These are phyloP conservation scores for Macrophomina pseudophaseolina DNA, from an alignment of 2,329 filamentous ascomycete genomes.

Conservation along the genomic window DNA sequence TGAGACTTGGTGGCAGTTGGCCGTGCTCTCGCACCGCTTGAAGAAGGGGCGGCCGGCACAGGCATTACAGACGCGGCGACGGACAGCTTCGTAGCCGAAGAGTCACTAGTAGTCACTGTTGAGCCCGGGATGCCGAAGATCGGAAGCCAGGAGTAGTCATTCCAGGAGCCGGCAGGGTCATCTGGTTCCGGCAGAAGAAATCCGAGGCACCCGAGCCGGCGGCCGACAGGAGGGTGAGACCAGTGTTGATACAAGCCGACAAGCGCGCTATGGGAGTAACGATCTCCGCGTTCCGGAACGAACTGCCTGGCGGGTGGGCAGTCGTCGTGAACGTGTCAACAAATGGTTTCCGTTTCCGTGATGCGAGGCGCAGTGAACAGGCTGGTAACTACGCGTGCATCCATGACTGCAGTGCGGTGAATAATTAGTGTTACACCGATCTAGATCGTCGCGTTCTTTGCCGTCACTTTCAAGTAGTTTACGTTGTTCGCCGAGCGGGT, in stretches of 20 bases:
- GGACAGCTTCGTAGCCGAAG: background rate
- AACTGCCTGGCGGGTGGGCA: conserved; percentile 17
- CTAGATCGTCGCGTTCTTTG: conserved; percentile 2
- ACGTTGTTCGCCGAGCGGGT: conserved; percentile 18
- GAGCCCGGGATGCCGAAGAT: background rate
- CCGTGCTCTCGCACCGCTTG: conserved; percentile 30
- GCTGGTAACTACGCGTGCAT: conserved; percentile 6
- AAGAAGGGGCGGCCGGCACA: background rate
- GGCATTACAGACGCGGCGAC: background rate
- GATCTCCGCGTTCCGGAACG: conserved; percentile 10
- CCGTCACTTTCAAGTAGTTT: conserved; percentile 6
- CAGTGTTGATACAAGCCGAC: background rate
- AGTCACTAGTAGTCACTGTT: background rate
- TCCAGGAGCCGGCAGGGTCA: background rate
- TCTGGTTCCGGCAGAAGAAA: conserved; percentile 14
- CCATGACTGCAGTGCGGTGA: background rate
- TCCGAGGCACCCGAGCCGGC: background rate
- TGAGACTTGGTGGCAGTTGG: conserved; percentile 34
- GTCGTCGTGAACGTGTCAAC: conserved; percentile 8
- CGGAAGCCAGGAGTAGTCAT: background rate
- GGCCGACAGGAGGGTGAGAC: background rate
- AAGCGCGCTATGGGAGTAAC: background rate
- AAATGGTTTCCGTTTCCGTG: conserved; percentile 5
- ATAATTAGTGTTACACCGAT: conserved; percentile 4
- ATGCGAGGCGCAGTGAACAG: background rate